Base-by-base conservation (phyloP, 106 monocot species). In the Apostasia shenzhenica region DNA sequence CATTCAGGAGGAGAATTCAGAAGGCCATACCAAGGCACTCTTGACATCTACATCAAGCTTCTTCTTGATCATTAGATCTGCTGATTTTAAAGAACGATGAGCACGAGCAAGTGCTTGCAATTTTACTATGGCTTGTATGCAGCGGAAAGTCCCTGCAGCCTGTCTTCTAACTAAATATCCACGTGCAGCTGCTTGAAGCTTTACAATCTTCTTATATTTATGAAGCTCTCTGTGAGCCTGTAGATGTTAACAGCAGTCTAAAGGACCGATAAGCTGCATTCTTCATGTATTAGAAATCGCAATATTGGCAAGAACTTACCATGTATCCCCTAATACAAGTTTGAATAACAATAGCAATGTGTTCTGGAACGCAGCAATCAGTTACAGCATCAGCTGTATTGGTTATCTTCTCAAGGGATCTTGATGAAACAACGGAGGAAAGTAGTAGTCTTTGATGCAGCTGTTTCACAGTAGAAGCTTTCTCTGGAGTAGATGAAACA, bases 131-230 rank as follows among this genome's bases (percentile, higher is more conserved):
- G 92, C 92, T 51, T 79, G 85, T 8, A 92, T 44, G 69, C 97
- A 99, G 41, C 83, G 81, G 59, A 99, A 81, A 48, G 87, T 89
- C 45, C 86, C 97, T 66, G 80, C 71, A 57, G 92, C 92, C 67
- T 92, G 82, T 44, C 83, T 84, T 45, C 92, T 72, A 2, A 92
- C 87, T 52, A 99, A 51, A 79, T 85, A 81, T 11, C 92, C 80
- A 72, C 97, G 92, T 42, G 89, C 68, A 68, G 58, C 75, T 69
- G 92, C 92, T 99, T 99, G 97, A 72, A 99, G 67, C 74, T 85
- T 99, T 64, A 99, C 81, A 73, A 90, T 68, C 51, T 75, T 81
- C 75, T 83, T 79, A 67, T 70, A 13, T 61, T 87, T 89, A n/a
- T 52, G 47, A 6, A 84, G 46, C 73, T 89, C 85, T 67, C 72